Base-by-base conservation (phyloP, 1,139 yeast species). In the Candida mesenterica region DNA sequence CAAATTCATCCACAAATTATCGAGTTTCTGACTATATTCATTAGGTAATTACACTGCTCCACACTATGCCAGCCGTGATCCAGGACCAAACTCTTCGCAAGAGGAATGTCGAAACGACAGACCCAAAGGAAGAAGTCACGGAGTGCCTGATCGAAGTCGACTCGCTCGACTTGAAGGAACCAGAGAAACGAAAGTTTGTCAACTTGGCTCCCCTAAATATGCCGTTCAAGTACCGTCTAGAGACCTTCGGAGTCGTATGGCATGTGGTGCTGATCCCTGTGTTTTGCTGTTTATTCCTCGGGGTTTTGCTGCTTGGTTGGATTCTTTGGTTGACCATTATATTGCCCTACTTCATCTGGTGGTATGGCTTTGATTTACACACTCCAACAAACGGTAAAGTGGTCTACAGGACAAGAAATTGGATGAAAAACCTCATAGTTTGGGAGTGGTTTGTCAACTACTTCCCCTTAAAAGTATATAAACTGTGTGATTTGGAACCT, bases 401-500 rank as follows among this genome's bases (percentile, higher is more conserved):
- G 1, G 72, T 75, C 5, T 64, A 73, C 39, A 60, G 94, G 28
- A 68, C 72, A 30, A 78, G 87, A 2, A 61, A 65, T 3, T 67
- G 77, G 66, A 68, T 86, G 55, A 72, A 87, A 43, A 72, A 76
- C 26, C 54, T 79, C 30, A 53, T 62, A 3, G 48, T 83, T n/a
- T 90, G 95, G 94, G 75, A 71, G 39, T 74, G 79, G 65, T 87
- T 84, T 57, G 82, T 82, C 25, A 66, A 71, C 32, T 92, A 89
- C 59, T 92, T 84, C 60, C 97, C 97, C 0, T 77, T 92, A 13
- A 61, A 62, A 2, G 66, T 88, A n/a, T 83, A 82, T 58, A 86
- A 83, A 53, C 72, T 90, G 0, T 72, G 70, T 10, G 86, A 82
- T 12, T 66, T 90, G 38, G 79, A 75, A 43, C 96, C 97, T 1